These are phyloP conservation scores for Mastigamoeba balamuthi DNA, from an alignment of 78 protist genomes.

Conservation along the genomic window DNA sequence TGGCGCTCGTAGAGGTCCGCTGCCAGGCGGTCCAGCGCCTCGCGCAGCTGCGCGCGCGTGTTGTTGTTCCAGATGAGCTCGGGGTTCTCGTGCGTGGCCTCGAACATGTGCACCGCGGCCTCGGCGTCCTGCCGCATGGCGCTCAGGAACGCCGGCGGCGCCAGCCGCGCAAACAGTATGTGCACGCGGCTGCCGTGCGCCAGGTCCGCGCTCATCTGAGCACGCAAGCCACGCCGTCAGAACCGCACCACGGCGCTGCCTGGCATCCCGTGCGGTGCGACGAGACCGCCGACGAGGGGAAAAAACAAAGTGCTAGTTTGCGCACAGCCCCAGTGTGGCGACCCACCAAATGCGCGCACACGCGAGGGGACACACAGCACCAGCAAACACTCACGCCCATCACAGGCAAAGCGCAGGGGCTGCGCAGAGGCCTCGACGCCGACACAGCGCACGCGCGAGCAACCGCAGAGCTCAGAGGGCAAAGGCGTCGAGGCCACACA, in stretches of 20 bases:
- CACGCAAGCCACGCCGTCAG: slow-evolving; percentile 5
- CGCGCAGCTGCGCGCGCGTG: slow-evolving; percentile 41
- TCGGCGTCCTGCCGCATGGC: slow-evolving; percentile 57
- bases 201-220: slow-evolving; percentile 35
- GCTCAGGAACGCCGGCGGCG: slow-evolving; percentile 61
- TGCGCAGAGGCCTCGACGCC: too few species aligned
- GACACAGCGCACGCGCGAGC: too few species aligned
- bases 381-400: too few species aligned
- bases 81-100: slow-evolving; percentile 47
- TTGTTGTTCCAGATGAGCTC: slow-evolving; percentile 62
- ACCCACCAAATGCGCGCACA: too few species aligned
- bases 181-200: slow-evolving; percentile 33
- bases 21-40: neutral
- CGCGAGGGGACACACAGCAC: too few species aligned
- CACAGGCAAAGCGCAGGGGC: too few species aligned
- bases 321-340: too few species aligned
- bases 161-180: slow-evolving; percentile 10
- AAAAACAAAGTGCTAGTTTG: too few species aligned
- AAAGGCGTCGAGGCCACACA: too few species aligned
- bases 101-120: slow-evolving; percentile 40
- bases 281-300: too few species aligned
- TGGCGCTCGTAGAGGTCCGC: neutral
- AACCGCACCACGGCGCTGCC: slow-evolving; percentile 4
- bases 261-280: too few species aligned
- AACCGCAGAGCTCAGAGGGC: too few species aligned